Conservation (phyloP, 2,329 filamentous ascomycete genomes). For the Malbranchea cinnamomea region DNA sequence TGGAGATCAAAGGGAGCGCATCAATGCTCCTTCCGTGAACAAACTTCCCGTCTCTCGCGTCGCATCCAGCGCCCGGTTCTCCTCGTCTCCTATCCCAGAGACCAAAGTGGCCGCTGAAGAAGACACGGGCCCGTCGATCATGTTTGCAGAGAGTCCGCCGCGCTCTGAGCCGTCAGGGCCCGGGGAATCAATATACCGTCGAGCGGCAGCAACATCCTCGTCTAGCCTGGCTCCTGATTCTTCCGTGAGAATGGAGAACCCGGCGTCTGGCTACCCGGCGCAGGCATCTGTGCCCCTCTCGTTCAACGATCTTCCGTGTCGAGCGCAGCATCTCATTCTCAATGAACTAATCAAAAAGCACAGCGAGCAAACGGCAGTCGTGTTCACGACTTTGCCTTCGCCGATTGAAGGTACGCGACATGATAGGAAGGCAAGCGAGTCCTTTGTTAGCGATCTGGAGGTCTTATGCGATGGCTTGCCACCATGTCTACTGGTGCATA, state of each 20-base stretch:
- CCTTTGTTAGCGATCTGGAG: slow-evolving; percentile 64
- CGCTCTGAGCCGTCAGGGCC: slow-evolving; percentile 10
- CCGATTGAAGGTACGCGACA: slow-evolving; percentile 61
- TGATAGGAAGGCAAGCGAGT: slow-evolving; percentile 54
- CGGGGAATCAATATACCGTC: slow-evolving; percentile 25
- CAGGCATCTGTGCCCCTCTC: slow-evolving; percentile 53
- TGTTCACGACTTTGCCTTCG: slow-evolving; percentile 72
- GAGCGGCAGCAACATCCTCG: slow-evolving; percentile 16
- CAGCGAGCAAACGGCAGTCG: slow-evolving; percentile 56
- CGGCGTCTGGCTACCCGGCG: slow-evolving; percentile 36
- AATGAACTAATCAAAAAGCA: slow-evolving; percentile 66
- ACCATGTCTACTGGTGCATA: slow-evolving; percentile 64
- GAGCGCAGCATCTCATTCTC: slow-evolving; percentile 71
- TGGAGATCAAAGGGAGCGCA: slow-evolving; percentile 7
- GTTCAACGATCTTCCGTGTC: slow-evolving; percentile 74
- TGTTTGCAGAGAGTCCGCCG: slow-evolving; percentile 46
- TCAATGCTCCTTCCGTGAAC: slow-evolving; percentile 9
- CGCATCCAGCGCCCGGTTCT: slow-evolving; percentile 38
- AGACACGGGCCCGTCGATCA: slow-evolving; percentile 53
- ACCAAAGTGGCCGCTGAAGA: slow-evolving; percentile 52
- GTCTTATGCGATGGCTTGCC: slow-evolving; percentile 63
- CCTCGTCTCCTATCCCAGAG: slow-evolving; percentile 57
- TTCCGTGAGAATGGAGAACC: not conserved
- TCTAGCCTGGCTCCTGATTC: slow-evolving; percentile 5
- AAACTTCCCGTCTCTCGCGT: slow-evolving; percentile 17